Percentiles rank a stretch among this genome's conserved stretches.
These are phyloP conservation scores for Blepharisma undulans DNA, from an alignment of 169 alveolate species.

Conservation along the genomic window DNA sequence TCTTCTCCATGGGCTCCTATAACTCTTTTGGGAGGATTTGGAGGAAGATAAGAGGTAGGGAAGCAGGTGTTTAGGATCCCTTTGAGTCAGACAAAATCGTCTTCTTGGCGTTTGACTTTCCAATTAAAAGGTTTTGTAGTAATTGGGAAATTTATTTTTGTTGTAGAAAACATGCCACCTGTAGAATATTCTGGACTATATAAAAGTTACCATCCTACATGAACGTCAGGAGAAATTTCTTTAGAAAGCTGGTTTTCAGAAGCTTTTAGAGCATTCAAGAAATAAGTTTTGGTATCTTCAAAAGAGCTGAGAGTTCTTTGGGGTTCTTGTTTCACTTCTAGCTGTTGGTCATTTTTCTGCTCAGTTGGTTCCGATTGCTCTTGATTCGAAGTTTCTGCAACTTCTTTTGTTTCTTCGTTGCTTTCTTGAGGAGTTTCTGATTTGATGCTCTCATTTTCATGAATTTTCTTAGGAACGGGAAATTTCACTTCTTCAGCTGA, in stretches of 20 bases:
- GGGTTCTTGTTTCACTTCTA: neutral
- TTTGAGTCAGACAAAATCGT: neutral
- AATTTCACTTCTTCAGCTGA: neutral
- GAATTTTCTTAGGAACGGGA: neutral
- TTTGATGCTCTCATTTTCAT: neutral
- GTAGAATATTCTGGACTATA: neutral
- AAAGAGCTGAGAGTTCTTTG: neutral
- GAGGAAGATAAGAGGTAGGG: neutral
- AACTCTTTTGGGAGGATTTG: conserved; percentile 10
- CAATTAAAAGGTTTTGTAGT: conserved; percentile 4
- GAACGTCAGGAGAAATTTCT: neutral
- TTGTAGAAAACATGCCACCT: neutral
- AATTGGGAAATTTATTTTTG: neutral
- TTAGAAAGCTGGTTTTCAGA: neutral
- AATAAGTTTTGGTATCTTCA: neutral
- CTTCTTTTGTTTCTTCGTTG: neutral
- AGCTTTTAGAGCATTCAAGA: neutral
- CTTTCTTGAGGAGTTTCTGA: neutral
- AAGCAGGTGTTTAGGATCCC: neutral
- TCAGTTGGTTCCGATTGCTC: neutral
- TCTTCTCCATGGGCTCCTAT: neutral
- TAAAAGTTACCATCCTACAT: neutral
- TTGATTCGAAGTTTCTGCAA: neutral
- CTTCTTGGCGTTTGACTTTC: neutral
- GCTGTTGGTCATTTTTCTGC: neutral